A percentile compares a stretch with the other conserved stretches of the same genome.
These are phyloP conservation scores for Boletus huronensis DNA, from an alignment of 768 basidiomycete species.

Conservation along the genomic window DNA sequence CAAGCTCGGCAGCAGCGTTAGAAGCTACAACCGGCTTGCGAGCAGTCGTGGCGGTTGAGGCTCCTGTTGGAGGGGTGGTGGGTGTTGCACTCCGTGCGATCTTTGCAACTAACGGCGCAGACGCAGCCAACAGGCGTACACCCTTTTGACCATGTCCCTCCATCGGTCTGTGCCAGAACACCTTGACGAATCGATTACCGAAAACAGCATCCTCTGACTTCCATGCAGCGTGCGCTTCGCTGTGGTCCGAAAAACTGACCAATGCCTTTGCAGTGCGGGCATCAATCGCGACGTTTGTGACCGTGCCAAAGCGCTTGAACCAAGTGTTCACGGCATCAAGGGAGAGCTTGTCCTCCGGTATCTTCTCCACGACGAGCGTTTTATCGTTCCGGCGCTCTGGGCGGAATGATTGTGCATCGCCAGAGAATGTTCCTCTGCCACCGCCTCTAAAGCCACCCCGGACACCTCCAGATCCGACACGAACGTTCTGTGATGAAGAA, in stretches of 20 bases:
- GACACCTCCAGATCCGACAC: conserved; percentile 34
- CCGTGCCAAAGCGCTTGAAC: conserved; percentile 90
- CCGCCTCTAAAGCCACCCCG: conserved; percentile 47
- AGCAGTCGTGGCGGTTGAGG: conserved; percentile 23
- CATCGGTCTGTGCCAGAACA: conserved; percentile 94
- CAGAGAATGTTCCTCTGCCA: conserved; percentile 57
- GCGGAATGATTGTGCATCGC: conserved; percentile 63
- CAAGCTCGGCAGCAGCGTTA: conserved; percentile 48
- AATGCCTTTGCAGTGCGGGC: conserved; percentile 70
- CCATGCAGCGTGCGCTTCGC: conserved; percentile 86
- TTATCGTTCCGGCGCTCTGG: conserved; percentile 67
- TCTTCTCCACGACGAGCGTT: conserved; percentile 91
- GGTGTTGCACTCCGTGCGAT: conserved; percentile 54
- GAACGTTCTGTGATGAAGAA: conserved; percentile 19
- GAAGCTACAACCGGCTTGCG: conserved; percentile 39
- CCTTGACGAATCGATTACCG: conserved; percentile 89
- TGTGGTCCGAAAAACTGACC: conserved; percentile 81
- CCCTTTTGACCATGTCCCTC: conserved; percentile 85
- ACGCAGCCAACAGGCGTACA: conserved; percentile 73
- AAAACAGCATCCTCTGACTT: conserved; percentile 94
- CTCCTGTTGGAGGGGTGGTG: conserved; percentile 30
- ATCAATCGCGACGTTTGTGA: conserved; percentile 91
- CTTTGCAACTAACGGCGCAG: conserved; percentile 71
- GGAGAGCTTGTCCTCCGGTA: conserved; percentile 78
- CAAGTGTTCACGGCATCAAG: conserved; percentile 78